Conservation (phyloP, 164 flowering plant genomes). For the Akebia trifoliata region DNA sequence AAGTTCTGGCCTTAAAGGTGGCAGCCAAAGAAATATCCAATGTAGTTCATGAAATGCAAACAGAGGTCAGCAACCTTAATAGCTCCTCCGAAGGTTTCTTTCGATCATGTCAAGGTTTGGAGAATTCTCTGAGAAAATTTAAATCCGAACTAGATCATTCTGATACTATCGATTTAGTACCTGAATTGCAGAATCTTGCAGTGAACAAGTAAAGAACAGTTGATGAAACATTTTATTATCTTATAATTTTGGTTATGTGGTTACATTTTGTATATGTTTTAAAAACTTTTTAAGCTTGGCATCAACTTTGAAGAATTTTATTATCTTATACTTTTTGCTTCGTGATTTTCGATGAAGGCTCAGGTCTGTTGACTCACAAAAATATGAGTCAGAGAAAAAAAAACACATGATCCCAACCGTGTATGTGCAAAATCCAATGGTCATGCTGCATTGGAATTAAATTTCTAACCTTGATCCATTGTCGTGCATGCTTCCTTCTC, state of each 20-base stretch:
- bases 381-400: too few relatives aligned
- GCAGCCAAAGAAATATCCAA: slow-evolving; percentile 40
- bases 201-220: slow-evolving; percentile 17
- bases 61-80: slow-evolving; percentile 31
- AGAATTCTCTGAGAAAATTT: slow-evolving; percentile 36
- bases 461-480: too few relatives aligned
- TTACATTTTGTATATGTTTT: not conserved
- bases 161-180: slow-evolving; percentile 20
- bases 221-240: not conserved
- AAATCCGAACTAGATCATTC: slow-evolving; percentile 32
- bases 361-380: too few relatives aligned
- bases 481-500: too few relatives aligned
- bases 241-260: not conserved
- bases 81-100: slow-evolving; percentile 41
- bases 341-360: too few relatives aligned
- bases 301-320: too few relatives aligned
- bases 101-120: slow-evolving; percentile 43
- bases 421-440: too few relatives aligned
- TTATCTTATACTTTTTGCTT: too few relatives aligned
- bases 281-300: too few relatives aligned
- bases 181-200: slow-evolving; percentile 45
- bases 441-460: too few relatives aligned
- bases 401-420: too few relatives aligned
- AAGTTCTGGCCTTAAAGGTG: slow-evolving; percentile 39
- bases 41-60: slow-evolving; percentile 25